Percentiles rank a stretch among this genome's conserved stretches.
These are phyloP conservation scores for Ophiostoma piceae DNA, from an alignment of 2,329 filamentous ascomycete species.

Conservation along the genomic window DNA sequence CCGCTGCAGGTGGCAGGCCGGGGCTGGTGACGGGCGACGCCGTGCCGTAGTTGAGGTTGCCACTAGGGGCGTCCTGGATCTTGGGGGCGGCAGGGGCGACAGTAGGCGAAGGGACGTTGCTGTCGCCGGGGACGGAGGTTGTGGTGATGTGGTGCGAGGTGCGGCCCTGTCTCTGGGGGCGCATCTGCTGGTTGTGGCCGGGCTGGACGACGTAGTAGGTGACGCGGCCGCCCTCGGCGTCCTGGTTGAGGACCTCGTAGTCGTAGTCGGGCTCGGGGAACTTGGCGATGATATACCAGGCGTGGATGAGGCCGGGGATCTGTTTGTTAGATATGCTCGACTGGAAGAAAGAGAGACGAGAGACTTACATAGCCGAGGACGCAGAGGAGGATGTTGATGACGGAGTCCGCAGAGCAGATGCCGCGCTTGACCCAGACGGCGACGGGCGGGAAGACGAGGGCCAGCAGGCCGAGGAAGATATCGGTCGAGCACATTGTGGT, in stretches of 20 bases:
- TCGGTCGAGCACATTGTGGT: conserved; percentile 54
- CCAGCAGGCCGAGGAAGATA: conserved; percentile 58
- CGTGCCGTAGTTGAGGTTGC: conserved; percentile 47
- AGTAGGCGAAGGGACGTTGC: conserved; percentile 15
- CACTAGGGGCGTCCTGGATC: conserved; percentile 29
- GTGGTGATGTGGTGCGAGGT: conserved; percentile 20
- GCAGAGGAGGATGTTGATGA: conserved; percentile 94
- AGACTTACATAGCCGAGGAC: conserved; percentile 58
- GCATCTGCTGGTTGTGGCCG: conserved; percentile 22
- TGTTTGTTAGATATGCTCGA: conserved; percentile 27
- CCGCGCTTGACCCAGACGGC: conserved; percentile 94
- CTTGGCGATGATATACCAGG: conserved; percentile 96
- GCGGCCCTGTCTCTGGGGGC: background rate
- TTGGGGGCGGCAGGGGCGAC: conserved; percentile 28
- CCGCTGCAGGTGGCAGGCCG: background rate
- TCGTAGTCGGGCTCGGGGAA: conserved; percentile 71
- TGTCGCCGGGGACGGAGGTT: background rate
- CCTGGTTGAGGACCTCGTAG: conserved; percentile 60
- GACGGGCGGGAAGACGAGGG: conserved; percentile 60
- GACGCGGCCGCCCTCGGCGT: conserved; percentile 52
- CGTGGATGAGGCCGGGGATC: conserved; percentile 84
- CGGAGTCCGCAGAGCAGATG: conserved; percentile 82
- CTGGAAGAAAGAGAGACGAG: background rate
- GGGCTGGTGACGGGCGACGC: conserved; percentile 22
- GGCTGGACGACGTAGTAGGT: conserved; percentile 71